Evolutionary conservation across 2,329 filamentous ascomycete genomes (phyloP).

Genomic region (Epicoccum nigrum): DNA sequence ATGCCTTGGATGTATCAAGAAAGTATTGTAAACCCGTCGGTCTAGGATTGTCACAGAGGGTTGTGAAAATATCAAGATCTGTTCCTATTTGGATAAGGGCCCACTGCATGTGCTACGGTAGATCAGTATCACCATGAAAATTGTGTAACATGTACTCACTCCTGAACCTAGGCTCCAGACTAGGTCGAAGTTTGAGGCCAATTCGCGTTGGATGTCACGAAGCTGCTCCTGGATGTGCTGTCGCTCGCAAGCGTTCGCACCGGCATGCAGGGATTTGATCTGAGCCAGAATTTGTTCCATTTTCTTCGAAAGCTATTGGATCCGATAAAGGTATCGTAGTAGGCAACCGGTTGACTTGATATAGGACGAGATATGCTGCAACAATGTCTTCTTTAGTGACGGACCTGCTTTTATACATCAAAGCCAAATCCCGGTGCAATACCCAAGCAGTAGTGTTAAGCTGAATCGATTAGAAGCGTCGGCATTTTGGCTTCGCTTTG

Average conservation of each 20-base stretch:
- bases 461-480: neutral
- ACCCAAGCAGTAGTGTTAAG: neutral
- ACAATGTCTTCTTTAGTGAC: neutral
- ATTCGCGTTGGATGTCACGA: conserved; percentile 33
- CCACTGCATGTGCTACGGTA: conserved; percentile 24
- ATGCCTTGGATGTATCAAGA: conserved; percentile 27
- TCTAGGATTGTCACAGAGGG: conserved; percentile 14
- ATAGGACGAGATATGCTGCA: neutral
- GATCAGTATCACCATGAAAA: neutral
- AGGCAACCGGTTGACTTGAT: no score
- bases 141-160: conserved; percentile 6
- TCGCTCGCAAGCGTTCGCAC: conserved; percentile 24
- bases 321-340: neutral
- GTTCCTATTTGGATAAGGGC: conserved; percentile 30
- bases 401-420: neutral
- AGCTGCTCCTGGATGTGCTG: conserved; percentile 33
- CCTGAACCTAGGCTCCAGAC: conserved; percentile 23
- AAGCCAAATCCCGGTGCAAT: no score
- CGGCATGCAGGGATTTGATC: conserved; percentile 28
- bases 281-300: conserved; percentile 33
- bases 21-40: conserved; percentile 26
- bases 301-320: neutral
- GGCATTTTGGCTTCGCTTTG: neutral
- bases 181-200: conserved; percentile 35
- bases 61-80: conserved; percentile 28